Evolutionary conservation across 257 asterid species (phyloP).

Genomic region (Salvia splendens): DNA sequence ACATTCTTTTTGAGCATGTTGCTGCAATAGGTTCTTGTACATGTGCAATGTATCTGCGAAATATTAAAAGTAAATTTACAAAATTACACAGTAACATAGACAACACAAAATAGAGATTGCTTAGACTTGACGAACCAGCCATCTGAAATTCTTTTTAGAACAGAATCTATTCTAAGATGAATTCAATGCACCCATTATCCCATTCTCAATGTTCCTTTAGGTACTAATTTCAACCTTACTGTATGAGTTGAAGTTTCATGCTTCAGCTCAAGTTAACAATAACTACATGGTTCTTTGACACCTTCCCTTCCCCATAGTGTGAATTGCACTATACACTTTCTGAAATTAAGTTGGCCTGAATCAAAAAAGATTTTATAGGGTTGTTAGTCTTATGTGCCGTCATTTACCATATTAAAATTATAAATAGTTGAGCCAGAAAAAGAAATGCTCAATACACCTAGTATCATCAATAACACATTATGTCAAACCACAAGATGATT

Average conservation of each 20-base stretch:
- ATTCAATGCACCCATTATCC: background rate
- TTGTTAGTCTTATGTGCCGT: background rate
- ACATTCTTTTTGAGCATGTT: slow-evolving; percentile 57
- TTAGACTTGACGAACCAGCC: background rate
- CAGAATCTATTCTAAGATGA: background rate
- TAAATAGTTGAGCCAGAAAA: background rate
- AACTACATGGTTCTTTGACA: background rate
- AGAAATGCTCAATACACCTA: background rate
- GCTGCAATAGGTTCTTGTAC: slow-evolving; percentile 70
- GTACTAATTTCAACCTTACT: background rate
- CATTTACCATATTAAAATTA: background rate
- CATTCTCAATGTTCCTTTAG: too few relatives aligned
- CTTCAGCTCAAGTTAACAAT: background rate
- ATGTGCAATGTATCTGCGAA: slow-evolving; percentile 48
- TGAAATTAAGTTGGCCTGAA: background rate
- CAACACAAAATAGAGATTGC: background rate
- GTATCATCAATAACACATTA: background rate
- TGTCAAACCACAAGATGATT: background rate
- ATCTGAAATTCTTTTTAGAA: background rate
- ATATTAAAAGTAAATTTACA: background rate
- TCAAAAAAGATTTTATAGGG: background rate
- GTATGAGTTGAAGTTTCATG: background rate
- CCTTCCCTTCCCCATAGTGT: background rate
- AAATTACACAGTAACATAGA: background rate
- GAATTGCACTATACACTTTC: background rate